Percentiles rank a stretch among this genome's conserved stretches.
Conservation (phyloP, 495 filamentous ascomycete species). For the Astrothelium subdiscretum region DNA sequence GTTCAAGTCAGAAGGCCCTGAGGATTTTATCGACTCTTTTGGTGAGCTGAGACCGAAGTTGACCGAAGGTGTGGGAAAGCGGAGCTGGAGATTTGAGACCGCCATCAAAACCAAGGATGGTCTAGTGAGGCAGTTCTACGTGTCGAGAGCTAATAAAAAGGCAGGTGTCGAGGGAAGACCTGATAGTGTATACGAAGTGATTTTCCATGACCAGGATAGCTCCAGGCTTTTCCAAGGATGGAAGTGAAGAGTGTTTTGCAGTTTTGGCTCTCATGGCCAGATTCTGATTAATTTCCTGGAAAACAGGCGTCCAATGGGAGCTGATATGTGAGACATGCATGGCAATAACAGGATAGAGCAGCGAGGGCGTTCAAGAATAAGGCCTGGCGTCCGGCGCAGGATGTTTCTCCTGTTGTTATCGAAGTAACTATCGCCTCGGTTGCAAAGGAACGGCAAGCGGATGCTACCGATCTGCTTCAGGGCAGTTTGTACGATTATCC, state of each 20-base stretch:
- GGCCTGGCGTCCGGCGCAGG: too few species aligned
- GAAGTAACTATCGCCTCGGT: too few species aligned
- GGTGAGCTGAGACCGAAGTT: conserved; percentile 3
- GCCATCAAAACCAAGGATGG: neutral
- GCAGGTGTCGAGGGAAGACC: neutral
- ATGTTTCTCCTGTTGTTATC: too few species aligned
- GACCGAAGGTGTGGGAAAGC: conserved; percentile 3
- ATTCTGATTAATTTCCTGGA: neutral
- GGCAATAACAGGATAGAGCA: too few species aligned
- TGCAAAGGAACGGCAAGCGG: too few species aligned
- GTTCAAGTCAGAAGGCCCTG: neutral
- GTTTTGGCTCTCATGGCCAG: neutral
- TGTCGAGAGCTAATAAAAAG: neutral
- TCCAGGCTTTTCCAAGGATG: neutral
- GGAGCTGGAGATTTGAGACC: conserved; percentile 3
- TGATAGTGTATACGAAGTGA: conserved; percentile 2
- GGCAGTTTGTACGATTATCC: too few species aligned
- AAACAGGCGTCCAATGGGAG: neutral
- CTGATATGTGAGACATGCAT: too few species aligned
- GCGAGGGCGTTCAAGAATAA: too few species aligned
- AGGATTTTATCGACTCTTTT: neutral
- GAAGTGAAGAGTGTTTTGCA: neutral
- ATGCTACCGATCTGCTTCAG: too few species aligned
- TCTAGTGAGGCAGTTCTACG: conserved; percentile 8
- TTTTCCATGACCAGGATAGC: neutral